Percentiles rank a stretch among this genome's conserved stretches.
Conservation (phyloP, 2,329 filamentous ascomycete genomes). For the Trichophaea hybrida region DNA sequence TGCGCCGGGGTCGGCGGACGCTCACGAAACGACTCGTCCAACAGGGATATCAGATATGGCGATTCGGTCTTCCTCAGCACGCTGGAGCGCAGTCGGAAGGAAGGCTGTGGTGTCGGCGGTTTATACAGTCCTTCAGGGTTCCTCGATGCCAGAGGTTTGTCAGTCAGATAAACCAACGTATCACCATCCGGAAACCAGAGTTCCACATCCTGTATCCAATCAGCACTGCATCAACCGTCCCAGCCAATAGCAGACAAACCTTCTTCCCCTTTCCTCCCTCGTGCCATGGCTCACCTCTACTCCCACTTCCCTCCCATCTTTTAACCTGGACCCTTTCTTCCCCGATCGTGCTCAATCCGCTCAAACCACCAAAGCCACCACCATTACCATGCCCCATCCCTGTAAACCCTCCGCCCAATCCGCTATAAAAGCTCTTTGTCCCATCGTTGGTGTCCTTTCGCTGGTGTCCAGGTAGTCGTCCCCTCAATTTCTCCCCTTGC, state of each 20-base stretch:
- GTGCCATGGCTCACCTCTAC: slow-evolving; percentile 22
- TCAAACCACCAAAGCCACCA: neutral
- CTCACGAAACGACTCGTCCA: slow-evolving; percentile 34
- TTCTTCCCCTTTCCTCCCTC: slow-evolving; percentile 14
- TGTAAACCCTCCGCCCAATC: neutral
- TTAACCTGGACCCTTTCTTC: slow-evolving; percentile 21
- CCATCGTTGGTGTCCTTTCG: slow-evolving; percentile 5
- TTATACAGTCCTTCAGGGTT: slow-evolving; percentile 20
- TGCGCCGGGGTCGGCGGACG: slow-evolving; percentile 11
- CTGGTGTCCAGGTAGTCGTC: slow-evolving; percentile 15
- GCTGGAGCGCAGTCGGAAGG: slow-evolving; percentile 45
- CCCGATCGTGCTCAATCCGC: slow-evolving; percentile 14
- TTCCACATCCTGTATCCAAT: slow-evolving; percentile 38
- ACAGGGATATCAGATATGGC: slow-evolving; percentile 38
- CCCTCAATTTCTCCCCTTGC: slow-evolving; percentile 26
- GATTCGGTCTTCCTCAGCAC: slow-evolving; percentile 46
- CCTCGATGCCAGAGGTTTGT: slow-evolving; percentile 32
- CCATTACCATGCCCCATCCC: neutral
- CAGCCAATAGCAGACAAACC: slow-evolving; percentile 11
- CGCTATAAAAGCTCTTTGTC: neutral
- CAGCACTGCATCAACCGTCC: neutral
- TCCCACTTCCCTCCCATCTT: slow-evolving; percentile 26
- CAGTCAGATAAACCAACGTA: slow-evolving; percentile 43
- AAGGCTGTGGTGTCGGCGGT: slow-evolving; percentile 37
- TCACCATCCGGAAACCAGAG: slow-evolving; percentile 49